Evolutionary conservation across 495 filamentous ascomycete genomes (phyloP).

Genomic region (Parachaetomium inaequale): DNA sequence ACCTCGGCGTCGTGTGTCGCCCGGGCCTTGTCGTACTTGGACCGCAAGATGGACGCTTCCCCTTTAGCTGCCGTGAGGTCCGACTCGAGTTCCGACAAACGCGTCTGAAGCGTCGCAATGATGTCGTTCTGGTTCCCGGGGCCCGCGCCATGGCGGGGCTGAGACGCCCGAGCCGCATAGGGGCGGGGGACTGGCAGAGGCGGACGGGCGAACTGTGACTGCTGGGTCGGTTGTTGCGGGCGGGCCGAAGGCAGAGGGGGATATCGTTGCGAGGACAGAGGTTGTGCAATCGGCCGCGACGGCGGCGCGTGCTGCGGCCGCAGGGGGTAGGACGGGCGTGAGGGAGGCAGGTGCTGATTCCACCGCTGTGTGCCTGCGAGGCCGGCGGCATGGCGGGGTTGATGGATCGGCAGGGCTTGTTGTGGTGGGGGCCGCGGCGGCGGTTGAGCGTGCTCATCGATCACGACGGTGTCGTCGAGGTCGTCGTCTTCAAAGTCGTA

Average conservation of each 20-base stretch:
- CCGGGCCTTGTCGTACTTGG: constrained; percentile 44
- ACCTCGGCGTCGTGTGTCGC: constrained; percentile 44
- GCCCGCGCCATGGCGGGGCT: constrained; percentile 12
- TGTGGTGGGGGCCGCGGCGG: constrained; percentile 11
- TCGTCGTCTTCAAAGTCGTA: constrained; percentile 32
- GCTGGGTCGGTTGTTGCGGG: constrained; percentile 16
- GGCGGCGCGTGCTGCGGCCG: constrained; percentile 18
- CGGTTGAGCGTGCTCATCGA: constrained; percentile 26
- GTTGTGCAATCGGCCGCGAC: constrained; percentile 10
- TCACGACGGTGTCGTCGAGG: constrained; percentile 31
- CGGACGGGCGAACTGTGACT: constrained; percentile 30
- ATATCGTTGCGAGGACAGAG: constrained; percentile 26
- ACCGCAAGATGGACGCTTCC: constrained; percentile 53
- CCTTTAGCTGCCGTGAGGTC: constrained; percentile 46
- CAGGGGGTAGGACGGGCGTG: constrained; percentile 8
- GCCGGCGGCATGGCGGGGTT: constrained; percentile 12
- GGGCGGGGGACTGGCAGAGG: constrained; percentile 15
- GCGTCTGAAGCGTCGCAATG: constrained; percentile 29
- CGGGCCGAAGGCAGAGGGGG: constrained; percentile 16
- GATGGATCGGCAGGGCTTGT: neutral
- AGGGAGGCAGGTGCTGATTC: constrained; percentile 23
- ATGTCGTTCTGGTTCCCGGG: constrained; percentile 22
- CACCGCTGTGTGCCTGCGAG: constrained; percentile 24
- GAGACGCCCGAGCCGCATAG: constrained; percentile 19
- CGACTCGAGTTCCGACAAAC: constrained; percentile 38